Evolutionary conservation across 1,139 yeast genomes (phyloP), one percentile per base, ranked within the genome.

Genomic region (Arxiozyma slooffiae): DNA sequence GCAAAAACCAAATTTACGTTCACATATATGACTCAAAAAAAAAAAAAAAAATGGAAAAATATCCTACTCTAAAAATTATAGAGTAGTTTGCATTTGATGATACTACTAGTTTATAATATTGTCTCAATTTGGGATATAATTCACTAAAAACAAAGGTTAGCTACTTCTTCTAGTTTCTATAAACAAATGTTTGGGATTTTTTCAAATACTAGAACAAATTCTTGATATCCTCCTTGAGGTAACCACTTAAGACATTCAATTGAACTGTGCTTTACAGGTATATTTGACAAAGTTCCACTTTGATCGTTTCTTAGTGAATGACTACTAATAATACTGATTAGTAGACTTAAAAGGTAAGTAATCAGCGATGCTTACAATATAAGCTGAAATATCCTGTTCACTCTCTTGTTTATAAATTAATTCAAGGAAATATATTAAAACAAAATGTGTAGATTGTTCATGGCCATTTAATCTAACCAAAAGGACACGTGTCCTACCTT

Each of bases 261-360:
- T 55, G 80, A 79, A 4, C 95, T 96, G 61, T 77, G 81, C 54
- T 87, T 87, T 59, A 89, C 80, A 8, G 95, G 88, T 21, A 85
- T 68, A 65, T 90, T 97, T 34, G 90, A 68, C 6, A 94, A 81
- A 14, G 92, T 81, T 62, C 87, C 84, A 2, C 92, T 94, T 38
- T 76, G 71, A 26, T 69, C 71, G 61, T 86, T 95, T 23, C 73
- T 72, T 2, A 75, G 59, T 50, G 78, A 73, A 57, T 84, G 76
- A 59, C 85, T 80, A 3, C 96, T 96, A 3, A 95, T 96, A 57
- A 86, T 81, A 50, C 86, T 90, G 17, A 90, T 70, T 36, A 90
- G 68, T 47, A 89, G 68, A 54, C 79, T 80, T 41, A 85, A 71
- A 48, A 47, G 85, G 86, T 53, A 75, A 77, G 62, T 79, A 81